Conservation (phyloP, 352 stramenopile species). For the Phytophthora megakarya region DNA sequence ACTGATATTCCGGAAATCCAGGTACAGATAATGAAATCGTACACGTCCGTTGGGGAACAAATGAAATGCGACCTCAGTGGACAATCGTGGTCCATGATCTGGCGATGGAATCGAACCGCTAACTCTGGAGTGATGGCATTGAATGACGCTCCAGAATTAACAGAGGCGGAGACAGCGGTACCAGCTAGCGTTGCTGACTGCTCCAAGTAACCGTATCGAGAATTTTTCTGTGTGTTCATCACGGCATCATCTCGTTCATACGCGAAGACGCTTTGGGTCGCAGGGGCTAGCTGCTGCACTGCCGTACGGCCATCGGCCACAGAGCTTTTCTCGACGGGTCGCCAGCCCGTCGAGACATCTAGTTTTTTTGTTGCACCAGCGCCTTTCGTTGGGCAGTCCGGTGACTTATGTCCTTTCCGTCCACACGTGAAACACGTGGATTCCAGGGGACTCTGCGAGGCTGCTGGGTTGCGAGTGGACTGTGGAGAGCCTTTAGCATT, state of each 20-base stretch:
- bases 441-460: no score
- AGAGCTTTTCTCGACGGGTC: conserved; percentile 11
- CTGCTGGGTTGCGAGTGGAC: not conserved
- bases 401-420: conserved; percentile 11
- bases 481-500: no score
- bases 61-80: conserved; percentile 10
- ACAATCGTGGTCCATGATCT: not conserved
- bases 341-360: conserved; percentile 11
- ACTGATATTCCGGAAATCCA: not conserved
- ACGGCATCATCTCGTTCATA: conserved; percentile 18
- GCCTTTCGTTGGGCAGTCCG: conserved; percentile 12
- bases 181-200: conserved; percentile 1
- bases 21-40: not conserved
- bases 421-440: conserved; percentile 12
- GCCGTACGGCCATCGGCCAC: conserved; percentile 12
- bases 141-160: conserved; percentile 8
- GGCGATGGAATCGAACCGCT: not conserved
- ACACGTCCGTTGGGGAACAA: conserved; percentile 1
- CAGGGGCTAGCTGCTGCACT: conserved; percentile 6
- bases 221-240: conserved; percentile 13
- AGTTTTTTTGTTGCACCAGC: conserved; percentile 9
- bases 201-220: conserved; percentile 16
- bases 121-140: conserved; percentile 1
- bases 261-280: not conserved
- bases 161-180: conserved; percentile 5